These are phyloP conservation scores for Trichoderma sp. DNA, from an alignment of 2,329 filamentous ascomycete genomes.

Conservation along the genomic window DNA sequence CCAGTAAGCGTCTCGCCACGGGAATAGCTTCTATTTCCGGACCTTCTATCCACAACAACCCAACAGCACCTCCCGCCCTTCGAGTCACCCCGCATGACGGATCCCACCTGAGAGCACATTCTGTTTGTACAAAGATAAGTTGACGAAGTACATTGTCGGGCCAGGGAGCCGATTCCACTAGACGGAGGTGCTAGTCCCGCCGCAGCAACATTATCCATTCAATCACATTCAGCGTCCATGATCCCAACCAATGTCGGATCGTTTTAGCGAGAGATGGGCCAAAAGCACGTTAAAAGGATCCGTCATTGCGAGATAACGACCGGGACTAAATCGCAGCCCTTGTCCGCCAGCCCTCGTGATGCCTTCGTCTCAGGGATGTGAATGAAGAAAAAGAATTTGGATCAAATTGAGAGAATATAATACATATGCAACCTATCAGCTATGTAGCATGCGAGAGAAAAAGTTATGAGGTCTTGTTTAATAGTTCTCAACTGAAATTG, in stretches of 20 bases:
- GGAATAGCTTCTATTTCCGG: neutral
- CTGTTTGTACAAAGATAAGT: neutral
- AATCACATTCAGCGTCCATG: neutral
- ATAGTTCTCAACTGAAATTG: neutral
- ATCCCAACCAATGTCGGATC: neutral
- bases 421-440: neutral
- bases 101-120: neutral
- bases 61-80: neutral
- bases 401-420: neutral
- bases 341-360: neutral
- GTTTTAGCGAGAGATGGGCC: neutral
- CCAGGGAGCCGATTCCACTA: neutral
- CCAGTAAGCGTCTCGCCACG: neutral
- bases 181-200: neutral
- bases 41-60: neutral
- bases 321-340: neutral
- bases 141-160: neutral
- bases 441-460: neutral
- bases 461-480: neutral
- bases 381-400: neutral
- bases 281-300: conserved; percentile 12
- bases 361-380: neutral
- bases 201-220: neutral
- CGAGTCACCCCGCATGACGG: neutral
- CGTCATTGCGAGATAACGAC: conserved; percentile 9